Conservation (phyloP, 83 land plant genomes). For the Isoetes engelmannii region DNA sequence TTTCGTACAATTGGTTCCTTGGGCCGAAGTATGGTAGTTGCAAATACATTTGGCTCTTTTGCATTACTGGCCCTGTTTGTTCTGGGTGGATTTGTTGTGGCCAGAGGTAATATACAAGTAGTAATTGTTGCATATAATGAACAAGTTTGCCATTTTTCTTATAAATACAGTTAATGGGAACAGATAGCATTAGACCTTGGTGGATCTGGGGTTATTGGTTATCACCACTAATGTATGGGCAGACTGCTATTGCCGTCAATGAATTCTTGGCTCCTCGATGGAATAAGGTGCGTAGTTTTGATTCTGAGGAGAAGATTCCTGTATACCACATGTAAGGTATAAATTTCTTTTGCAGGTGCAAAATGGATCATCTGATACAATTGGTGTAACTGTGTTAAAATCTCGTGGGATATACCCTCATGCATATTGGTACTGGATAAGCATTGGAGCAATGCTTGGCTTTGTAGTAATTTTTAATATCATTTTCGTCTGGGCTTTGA, state of each 20-base stretch:
- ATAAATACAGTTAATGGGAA: not conserved
- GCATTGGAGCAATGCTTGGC: slow-evolving; percentile 27
- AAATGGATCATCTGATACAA: not conserved
- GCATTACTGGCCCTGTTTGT: not conserved
- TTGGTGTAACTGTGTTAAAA: slow-evolving; percentile 6
- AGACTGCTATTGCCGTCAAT: slow-evolving; percentile 8
- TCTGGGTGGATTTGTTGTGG: slow-evolving; percentile 8
- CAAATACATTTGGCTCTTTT: slow-evolving; percentile 7
- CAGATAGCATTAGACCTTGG: slow-evolving; percentile 18
- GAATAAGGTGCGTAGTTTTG: not conserved
- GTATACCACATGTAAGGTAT: not conserved
- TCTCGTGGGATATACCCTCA: slow-evolving; percentile 23
- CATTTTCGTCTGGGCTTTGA: slow-evolving; percentile 20
- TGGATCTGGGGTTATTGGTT: slow-evolving; percentile 10
- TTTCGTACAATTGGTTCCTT: slow-evolving; percentile 3
- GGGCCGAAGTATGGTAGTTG: slow-evolving; percentile 1
- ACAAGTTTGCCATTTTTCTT: not conserved
- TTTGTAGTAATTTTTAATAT: slow-evolving; percentile 24
- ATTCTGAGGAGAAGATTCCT: not conserved
- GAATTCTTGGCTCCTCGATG: slow-evolving; percentile 3
- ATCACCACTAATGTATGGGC: slow-evolving; percentile 6
- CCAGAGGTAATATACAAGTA: not conserved
- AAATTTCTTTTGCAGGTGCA: not conserved
- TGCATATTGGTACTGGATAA: slow-evolving; percentile 32
- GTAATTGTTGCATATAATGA: not conserved